These are phyloP conservation scores for Plasmodium vivax DNA, from an alignment of 169 alveolate genomes.

Conservation along the genomic window DNA sequence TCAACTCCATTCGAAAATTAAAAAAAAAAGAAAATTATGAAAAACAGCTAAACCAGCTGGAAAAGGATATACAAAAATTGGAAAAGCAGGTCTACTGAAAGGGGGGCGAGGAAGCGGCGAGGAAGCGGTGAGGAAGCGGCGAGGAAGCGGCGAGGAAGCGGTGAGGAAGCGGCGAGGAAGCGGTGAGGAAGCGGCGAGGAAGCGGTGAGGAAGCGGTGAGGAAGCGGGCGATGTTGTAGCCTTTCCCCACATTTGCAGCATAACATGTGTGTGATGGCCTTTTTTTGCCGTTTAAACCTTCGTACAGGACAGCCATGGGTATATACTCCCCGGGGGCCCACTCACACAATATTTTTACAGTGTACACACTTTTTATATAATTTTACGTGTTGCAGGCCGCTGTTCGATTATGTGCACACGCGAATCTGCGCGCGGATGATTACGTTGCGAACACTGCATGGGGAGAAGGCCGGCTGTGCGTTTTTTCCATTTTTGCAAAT, in stretches of 20 bases:
- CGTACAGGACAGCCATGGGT: neutral
- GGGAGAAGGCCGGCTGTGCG: neutral
- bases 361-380: neutral
- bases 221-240: no score
- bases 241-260: neutral
- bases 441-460: neutral
- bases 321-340: neutral
- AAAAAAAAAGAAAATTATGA: slow-evolving; percentile 73
- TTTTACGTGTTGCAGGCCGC: neutral
- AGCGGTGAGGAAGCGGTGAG: neutral
- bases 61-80: slow-evolving; percentile 70
- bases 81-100: slow-evolving; percentile 23
- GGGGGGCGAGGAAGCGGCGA: neutral
- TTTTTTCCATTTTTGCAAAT: neutral
- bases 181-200: no score
- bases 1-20: slow-evolving; percentile 68
- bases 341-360: neutral
- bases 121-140: no score
- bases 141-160: no score
- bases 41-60: slow-evolving; percentile 58
- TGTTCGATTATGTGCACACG: neutral
- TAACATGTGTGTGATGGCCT: neutral
- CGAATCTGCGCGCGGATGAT: neutral
- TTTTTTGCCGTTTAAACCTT: neutral
- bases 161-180: no score